Evolutionary conservation across 2,329 filamentous ascomycete species (phyloP).

Genomic region (Aspergillus fumigatiaffinis): DNA sequence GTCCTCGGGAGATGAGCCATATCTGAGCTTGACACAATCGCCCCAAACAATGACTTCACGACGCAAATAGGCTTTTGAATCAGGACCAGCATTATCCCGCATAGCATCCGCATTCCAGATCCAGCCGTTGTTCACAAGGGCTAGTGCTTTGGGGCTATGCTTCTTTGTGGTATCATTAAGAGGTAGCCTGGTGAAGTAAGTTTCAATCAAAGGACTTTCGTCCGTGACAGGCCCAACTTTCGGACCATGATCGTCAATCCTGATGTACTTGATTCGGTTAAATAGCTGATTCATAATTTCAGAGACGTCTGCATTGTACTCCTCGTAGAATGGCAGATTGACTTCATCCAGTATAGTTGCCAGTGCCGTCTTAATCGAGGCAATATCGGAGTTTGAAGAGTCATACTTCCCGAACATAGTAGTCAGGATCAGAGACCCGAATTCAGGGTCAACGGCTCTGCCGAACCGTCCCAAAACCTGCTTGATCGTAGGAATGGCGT

Average conservation of each 20-base stretch:
- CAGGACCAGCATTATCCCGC: slow-evolving; percentile 84
- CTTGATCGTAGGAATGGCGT: slow-evolving; percentile 68
- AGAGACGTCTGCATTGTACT: slow-evolving; percentile 79
- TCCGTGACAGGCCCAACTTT: slow-evolving; percentile 75
- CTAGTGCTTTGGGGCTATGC: slow-evolving; percentile 71
- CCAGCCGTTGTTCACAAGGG: slow-evolving; percentile 95
- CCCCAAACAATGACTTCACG: slow-evolving; percentile 98
- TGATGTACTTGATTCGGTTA: slow-evolving; percentile 91
- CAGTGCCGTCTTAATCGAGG: slow-evolving; percentile 51
- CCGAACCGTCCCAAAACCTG: slow-evolving; percentile 76
- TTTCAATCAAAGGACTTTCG: slow-evolving; percentile 78
- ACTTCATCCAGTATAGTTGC: slow-evolving; percentile 70
- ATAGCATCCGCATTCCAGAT: slow-evolving; percentile 97
- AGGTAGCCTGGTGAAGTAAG: slow-evolving; percentile 90
- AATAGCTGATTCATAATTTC: slow-evolving; percentile 87
- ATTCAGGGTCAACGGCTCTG: slow-evolving; percentile 64
- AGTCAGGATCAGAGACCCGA: slow-evolving; percentile 66
- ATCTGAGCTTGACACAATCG: slow-evolving; percentile 95
- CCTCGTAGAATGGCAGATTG: slow-evolving; percentile 84
- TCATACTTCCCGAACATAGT: slow-evolving; percentile 65
- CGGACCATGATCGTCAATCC: slow-evolving; percentile 87
- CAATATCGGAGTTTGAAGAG: slow-evolving; percentile 41
- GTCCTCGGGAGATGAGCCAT: slow-evolving; percentile 74
- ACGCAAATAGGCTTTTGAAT: slow-evolving; percentile 88
- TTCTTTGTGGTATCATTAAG: slow-evolving; percentile 72